phyloP scores from a whole-genome alignment of 352 stramenopile genomes.

The Phytophthora uliginosa region DNA sequence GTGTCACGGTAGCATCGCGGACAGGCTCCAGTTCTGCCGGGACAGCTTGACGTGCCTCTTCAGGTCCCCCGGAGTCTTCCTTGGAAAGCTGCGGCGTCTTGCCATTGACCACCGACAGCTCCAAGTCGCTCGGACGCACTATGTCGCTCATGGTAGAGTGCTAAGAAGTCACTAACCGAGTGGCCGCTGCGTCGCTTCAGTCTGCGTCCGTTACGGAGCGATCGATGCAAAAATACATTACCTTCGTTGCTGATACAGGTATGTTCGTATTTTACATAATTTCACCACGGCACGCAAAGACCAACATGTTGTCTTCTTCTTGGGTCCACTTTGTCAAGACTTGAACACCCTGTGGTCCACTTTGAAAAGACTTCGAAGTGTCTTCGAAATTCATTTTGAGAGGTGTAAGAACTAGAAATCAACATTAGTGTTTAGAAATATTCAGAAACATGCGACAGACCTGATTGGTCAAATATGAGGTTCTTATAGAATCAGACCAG shows the following conservation, averaged over 20 bases:
- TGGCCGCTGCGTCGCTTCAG: constrained; percentile 21
- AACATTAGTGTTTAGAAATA: not conserved
- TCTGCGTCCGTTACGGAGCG: constrained; percentile 26
- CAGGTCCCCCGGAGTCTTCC: not conserved
- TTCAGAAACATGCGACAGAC: constrained; percentile 2
- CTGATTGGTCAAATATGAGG: not conserved
- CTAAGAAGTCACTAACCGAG: constrained; percentile 22
- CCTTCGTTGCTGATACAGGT: not conserved
- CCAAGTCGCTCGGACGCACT: constrained; percentile 23
- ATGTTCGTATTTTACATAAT: too few species aligned
- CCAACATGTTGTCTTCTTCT: too few species aligned
- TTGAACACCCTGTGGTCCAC: too few species aligned
- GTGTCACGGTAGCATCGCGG: too few species aligned
- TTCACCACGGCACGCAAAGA: too few species aligned
- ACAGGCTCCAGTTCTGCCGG: not conserved
- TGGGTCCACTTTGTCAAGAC: too few species aligned
- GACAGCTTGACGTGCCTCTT: constrained; percentile 32
- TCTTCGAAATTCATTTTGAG: too few species aligned
- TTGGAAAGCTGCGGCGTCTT: constrained; percentile 9
- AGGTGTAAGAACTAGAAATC: not conserved
- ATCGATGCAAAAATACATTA: not conserved
- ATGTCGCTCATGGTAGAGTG: constrained; percentile 26
- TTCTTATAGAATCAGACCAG: constrained; percentile 2
- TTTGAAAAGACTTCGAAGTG: too few species aligned
- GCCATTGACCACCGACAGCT: constrained; percentile 16